A percentile compares a stretch with the other conserved stretches of the same genome.
Conservation (phyloP, 305 asterid species). For the Solanum hybrid region DNA sequence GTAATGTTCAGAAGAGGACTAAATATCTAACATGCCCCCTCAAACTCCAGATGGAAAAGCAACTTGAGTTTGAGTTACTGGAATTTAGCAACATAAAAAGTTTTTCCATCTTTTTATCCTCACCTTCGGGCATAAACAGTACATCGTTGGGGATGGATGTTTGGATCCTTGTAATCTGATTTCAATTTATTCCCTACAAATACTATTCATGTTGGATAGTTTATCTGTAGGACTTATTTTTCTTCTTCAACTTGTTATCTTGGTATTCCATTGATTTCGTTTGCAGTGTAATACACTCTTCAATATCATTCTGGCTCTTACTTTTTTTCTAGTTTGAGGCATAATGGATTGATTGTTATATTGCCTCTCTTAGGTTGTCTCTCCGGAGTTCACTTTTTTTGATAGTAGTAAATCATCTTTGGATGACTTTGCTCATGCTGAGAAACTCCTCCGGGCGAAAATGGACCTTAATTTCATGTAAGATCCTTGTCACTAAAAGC, state of each 20-base stretch:
- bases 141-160: not conserved
- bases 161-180: not conserved
- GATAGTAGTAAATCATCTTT: conserved; percentile 83
- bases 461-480: conserved; percentile 94
- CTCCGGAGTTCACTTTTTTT: conserved; percentile 94
- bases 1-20: not conserved
- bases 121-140: not conserved
- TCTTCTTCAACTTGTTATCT: not conserved
- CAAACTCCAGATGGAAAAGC: not conserved
- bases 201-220: not conserved
- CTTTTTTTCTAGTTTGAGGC: not conserved
- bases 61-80: not conserved
- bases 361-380: conserved; percentile 60
- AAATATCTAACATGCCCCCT: not conserved
- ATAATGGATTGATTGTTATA: conserved; percentile 9
- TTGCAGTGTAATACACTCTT: not conserved
- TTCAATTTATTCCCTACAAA: not conserved
- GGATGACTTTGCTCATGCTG: conserved; percentile 80
- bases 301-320: not conserved
- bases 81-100: not conserved
- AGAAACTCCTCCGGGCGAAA: conserved; percentile 97
- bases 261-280: not conserved
- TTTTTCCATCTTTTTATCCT: conserved; percentile 1
- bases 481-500: conserved; percentile 22
- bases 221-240: not conserved